A percentile compares a stretch with the other conserved stretches of the same genome.
These are phyloP conservation scores for Uromyces viciae-fabae DNA, from an alignment of 1,284 basidiomycete species.

Conservation along the genomic window DNA sequence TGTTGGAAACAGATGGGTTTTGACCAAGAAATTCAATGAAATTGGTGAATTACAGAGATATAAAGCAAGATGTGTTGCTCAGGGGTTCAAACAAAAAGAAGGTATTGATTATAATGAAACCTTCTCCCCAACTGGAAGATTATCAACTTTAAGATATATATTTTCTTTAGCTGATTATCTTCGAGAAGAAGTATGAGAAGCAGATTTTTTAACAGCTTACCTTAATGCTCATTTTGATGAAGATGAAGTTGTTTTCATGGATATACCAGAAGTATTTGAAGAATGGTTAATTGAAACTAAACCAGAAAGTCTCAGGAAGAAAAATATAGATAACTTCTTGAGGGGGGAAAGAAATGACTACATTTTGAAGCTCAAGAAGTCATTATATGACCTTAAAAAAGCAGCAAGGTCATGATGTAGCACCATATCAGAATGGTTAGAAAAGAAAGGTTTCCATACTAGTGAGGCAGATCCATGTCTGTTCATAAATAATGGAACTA, in stretches of 20 bases:
- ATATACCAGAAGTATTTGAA: not conserved
- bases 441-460: constrained; percentile 8
- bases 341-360: not conserved
- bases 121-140: constrained; percentile 14
- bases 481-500: not conserved
- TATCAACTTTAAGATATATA: not conserved
- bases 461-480: constrained; percentile 28
- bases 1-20: not conserved
- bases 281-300: constrained; percentile 15
- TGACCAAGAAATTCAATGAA: constrained; percentile 5
- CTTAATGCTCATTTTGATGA: not conserved
- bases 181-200: not conserved
- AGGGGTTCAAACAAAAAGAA: constrained; percentile 15
- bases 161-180: not conserved
- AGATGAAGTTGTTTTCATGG: constrained; percentile 1
- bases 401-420: constrained; percentile 13
- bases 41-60: not conserved
- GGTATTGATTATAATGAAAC: constrained; percentile 11
- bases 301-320: not conserved
- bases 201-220: constrained; percentile 9
- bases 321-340: not conserved
- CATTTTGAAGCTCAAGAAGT: not conserved
- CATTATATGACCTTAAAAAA: constrained; percentile 29
- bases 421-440: not conserved
- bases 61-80: not conserved